Evolutionary conservation across 2,329 filamentous ascomycete genomes (phyloP).

Genomic region (Colletotrichum melonis): DNA sequence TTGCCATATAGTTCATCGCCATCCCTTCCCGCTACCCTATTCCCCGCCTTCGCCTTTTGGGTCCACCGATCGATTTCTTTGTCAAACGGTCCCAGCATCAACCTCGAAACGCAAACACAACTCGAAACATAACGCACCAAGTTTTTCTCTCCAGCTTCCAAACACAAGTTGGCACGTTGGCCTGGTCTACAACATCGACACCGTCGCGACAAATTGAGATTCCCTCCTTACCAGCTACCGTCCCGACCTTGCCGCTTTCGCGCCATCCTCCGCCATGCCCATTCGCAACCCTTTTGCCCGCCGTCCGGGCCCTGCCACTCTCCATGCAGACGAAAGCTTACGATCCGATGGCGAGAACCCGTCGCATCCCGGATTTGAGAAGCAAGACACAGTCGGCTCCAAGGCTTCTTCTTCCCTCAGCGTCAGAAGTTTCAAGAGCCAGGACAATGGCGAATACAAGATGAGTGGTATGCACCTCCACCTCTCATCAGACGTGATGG

Average conservation of each 20-base stretch:
- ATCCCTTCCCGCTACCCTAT: slow-evolving; percentile 27
- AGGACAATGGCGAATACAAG: slow-evolving; percentile 79
- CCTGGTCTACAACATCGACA: background rate
- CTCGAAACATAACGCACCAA: slow-evolving; percentile 12
- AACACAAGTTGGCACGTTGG: background rate
- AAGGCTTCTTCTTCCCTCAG: slow-evolving; percentile 72
- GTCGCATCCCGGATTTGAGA: slow-evolving; percentile 66
- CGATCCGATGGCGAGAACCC: slow-evolving; percentile 55
- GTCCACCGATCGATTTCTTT: slow-evolving; percentile 25
- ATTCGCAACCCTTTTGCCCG: slow-evolving; percentile 80
- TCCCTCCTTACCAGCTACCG: background rate
- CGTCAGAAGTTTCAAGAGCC: slow-evolving; percentile 69
- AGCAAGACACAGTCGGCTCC: slow-evolving; percentile 71
- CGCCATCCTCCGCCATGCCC: slow-evolving; percentile 60
- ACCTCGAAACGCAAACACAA: slow-evolving; percentile 22
- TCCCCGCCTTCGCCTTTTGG: slow-evolving; percentile 12
- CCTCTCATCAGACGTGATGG: background rate
- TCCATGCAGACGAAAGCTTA: slow-evolving; percentile 64
- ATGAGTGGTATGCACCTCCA: slow-evolving; percentile 74
- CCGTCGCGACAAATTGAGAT: background rate
- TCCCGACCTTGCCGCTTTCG: slow-evolving; percentile 4
- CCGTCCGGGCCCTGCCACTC: slow-evolving; percentile 60
- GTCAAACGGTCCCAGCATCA: slow-evolving; percentile 24
- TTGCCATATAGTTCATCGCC: slow-evolving; percentile 29
- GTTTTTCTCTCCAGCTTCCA: background rate